Conservation (phyloP, 2,329 filamentous ascomycete genomes). For the Aspergillus udagawae region DNA sequence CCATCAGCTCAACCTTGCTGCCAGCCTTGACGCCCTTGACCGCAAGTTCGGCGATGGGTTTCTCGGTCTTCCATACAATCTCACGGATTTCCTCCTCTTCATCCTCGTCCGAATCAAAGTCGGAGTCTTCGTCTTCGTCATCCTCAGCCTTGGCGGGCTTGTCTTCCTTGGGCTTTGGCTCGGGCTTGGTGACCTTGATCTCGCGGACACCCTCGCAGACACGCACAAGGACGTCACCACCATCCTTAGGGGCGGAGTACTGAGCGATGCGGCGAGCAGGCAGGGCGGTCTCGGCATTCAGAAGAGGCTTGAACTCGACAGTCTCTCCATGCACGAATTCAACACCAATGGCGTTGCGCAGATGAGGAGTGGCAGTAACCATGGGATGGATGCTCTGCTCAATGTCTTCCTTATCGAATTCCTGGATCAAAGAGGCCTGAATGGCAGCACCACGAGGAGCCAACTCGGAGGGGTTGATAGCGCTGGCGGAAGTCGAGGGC, state of each 20-base stretch:
- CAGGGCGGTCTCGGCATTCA: conserved; percentile 81
- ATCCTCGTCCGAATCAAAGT: conserved; percentile 58
- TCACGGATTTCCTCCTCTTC: conserved; percentile 83
- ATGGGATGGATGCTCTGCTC: conserved; percentile 94
- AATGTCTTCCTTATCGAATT: conserved; percentile 90
- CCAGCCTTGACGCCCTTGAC: conserved; percentile 81
- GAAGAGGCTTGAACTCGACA: conserved; percentile 73
- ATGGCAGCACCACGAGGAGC: conserved; percentile 86
- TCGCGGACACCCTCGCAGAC: conserved; percentile 83
- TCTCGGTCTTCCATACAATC: conserved; percentile 87
- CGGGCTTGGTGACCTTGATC: conserved; percentile 89
- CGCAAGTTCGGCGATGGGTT: conserved; percentile 77
- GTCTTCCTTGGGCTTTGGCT: conserved; percentile 66
- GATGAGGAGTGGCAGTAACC: conserved; percentile 90
- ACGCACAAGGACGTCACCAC: conserved; percentile 83
- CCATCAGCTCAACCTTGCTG: conserved; percentile 86
- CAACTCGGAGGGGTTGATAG: conserved; percentile 92
- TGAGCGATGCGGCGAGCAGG: conserved; percentile 82
- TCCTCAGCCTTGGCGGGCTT: conserved; percentile 56
- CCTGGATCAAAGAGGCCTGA: conserved; percentile 88
- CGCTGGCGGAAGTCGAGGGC: conserved; percentile 69
- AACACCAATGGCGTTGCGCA: conserved; percentile 83
- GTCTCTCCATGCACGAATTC: conserved; percentile 60
- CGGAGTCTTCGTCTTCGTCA: conserved; percentile 54
- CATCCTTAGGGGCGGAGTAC: conserved; percentile 69